Percentiles rank a stretch among this genome's conserved stretches.
phyloP scores from a whole-genome alignment of 371 early-diverging fungal genomes.

The Actinomortierella ambigua region DNA sequence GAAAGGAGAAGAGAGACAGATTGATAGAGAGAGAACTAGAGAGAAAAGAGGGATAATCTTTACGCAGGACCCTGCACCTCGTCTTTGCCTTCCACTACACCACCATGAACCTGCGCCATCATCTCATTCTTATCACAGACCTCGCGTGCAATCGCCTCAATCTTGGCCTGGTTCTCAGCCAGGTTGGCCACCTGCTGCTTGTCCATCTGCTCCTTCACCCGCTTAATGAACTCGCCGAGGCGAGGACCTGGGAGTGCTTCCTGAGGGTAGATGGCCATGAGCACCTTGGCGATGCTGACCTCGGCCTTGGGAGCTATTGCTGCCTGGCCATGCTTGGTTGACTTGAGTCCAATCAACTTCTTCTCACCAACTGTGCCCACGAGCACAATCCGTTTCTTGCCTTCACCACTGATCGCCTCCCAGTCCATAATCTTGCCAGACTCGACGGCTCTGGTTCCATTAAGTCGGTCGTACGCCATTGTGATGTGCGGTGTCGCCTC shows the following conservation, averaged over 20 bases:
- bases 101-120: no score
- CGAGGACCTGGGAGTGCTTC: constrained; percentile 8
- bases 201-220: constrained; percentile 37
- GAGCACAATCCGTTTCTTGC: constrained; percentile 15
- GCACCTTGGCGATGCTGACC: constrained; percentile 22
- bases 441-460: constrained; percentile 23
- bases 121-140: constrained; percentile 18
- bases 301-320: constrained; percentile 12
- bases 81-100: no score
- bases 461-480: constrained; percentile 33
- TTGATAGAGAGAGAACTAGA: no score
- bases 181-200: constrained; percentile 21
- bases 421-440: constrained; percentile 19
- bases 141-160: constrained; percentile 34
- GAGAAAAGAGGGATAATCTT: no score
- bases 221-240: constrained; percentile 14
- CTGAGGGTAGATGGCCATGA: constrained; percentile 11
- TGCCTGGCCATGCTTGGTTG: constrained; percentile 13
- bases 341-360: constrained; percentile 24
- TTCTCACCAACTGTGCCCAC: constrained; percentile 38
- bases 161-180: constrained; percentile 15
- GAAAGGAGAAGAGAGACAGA: no score
- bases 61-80: no score
- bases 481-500: constrained; percentile 25
- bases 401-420: constrained; percentile 7